A percentile compares a stretch with the other conserved stretches of the same genome.
These are phyloP conservation scores for Quaeritorhiza haematococci DNA, from an alignment of 371 early-diverging fungal genomes.

Conservation along the genomic window DNA sequence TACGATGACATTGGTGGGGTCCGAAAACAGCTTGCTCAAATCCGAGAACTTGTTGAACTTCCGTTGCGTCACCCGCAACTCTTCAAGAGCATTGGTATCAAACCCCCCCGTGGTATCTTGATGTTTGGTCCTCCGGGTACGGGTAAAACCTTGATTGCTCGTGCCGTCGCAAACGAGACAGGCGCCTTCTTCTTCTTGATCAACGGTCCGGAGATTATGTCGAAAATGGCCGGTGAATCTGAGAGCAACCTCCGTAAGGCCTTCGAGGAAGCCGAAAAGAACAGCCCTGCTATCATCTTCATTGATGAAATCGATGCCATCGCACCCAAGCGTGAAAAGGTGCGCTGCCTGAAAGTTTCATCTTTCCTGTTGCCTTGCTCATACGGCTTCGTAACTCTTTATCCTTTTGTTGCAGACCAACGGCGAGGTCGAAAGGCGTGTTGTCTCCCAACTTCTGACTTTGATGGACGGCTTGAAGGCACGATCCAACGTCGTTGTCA, in stretches of 20 bases:
- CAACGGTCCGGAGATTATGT: slow-evolving; percentile 99
- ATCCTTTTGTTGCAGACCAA: slow-evolving; percentile 64
- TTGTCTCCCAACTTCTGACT: slow-evolving; percentile 98
- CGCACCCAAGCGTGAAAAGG: slow-evolving; percentile 99
- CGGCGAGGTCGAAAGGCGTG: slow-evolving; percentile 99
- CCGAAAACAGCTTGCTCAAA: slow-evolving; percentile 99
- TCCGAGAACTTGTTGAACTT: slow-evolving; percentile 98
- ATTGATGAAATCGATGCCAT: slow-evolving; percentile 97
- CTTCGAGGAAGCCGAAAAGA: slow-evolving; percentile 99
- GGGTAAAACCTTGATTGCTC: slow-evolving; percentile 73
- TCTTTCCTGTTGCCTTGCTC: slow-evolving; percentile 71
- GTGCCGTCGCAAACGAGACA: slow-evolving; percentile 83
- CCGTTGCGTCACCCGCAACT: slow-evolving; percentile 97
- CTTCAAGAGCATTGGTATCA: slow-evolving; percentile 98
- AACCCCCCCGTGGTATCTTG: slow-evolving; percentile 93
- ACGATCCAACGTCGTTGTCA: slow-evolving; percentile 94
- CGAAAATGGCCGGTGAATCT: slow-evolving; percentile 99
- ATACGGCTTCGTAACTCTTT: not conserved
- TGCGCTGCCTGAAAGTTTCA: slow-evolving; percentile 15
- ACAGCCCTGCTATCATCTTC: slow-evolving; percentile 97
- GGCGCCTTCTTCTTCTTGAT: slow-evolving; percentile 95
- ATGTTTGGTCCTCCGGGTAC: slow-evolving; percentile 99
- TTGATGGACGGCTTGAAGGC: slow-evolving; percentile 99
- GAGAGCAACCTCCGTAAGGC: slow-evolving; percentile 98
- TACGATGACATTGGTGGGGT: slow-evolving; percentile 99